Conservation (phyloP, 2,329 filamentous ascomycete genomes). For the Colletotrichum limetticola region DNA sequence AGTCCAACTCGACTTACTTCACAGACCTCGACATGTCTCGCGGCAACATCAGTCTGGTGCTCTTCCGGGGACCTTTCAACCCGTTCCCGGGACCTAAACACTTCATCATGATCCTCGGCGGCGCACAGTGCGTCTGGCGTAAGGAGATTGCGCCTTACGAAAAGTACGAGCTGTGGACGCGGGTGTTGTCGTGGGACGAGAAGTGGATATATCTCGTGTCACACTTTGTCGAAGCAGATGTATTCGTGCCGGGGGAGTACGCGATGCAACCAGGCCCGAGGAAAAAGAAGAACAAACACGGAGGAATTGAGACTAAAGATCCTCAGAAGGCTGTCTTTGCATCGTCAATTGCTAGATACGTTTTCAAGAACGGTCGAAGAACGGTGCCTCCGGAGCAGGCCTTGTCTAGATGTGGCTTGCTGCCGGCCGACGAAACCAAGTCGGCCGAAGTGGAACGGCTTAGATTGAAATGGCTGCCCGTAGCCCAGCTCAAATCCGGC, state of each 20-base stretch:
- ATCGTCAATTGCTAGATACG: constrained; percentile 80
- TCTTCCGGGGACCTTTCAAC: constrained; percentile 58
- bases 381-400: constrained; percentile 86
- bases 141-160: constrained; percentile 31
- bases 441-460: constrained; percentile 8
- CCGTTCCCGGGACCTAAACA: constrained; percentile 60
- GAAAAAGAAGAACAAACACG: neutral
- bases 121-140: constrained; percentile 14
- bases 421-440: constrained; percentile 65
- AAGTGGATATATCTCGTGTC: constrained; percentile 85
- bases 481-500: constrained; percentile 10
- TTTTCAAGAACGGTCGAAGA: constrained; percentile 82
- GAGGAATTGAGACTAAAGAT: constrained; percentile 38
- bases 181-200: constrained; percentile 69
- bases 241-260: constrained; percentile 64
- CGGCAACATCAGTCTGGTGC: constrained; percentile 79
- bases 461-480: neutral
- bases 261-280: constrained; percentile 42
- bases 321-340: constrained; percentile 75
- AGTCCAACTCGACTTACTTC: constrained; percentile 89
- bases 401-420: constrained; percentile 74
- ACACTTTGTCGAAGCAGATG: constrained; percentile 74
- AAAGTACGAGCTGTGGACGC: constrained; percentile 30
- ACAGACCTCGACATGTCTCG: constrained; percentile 85
- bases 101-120: constrained; percentile 61